Evolutionary conservation across 192 early-diverging fungal genomes (phyloP).

Genomic region (Anaeromyces robustus): DNA sequence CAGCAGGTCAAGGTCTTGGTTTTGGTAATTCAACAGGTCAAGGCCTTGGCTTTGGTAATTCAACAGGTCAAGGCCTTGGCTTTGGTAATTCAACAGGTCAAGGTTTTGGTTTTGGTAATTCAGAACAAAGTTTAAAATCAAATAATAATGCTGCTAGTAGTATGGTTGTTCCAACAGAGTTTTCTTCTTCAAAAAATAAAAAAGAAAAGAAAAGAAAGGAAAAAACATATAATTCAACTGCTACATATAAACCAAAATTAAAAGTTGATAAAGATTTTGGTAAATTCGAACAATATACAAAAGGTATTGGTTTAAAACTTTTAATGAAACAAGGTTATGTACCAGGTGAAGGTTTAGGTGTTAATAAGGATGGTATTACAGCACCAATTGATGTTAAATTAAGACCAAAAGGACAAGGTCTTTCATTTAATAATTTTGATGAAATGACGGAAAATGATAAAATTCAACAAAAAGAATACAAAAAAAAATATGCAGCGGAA

Average conservation of each 20-base stretch:
- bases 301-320: constrained; percentile 64
- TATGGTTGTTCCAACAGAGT: not conserved
- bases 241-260: not conserved
- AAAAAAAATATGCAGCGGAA: constrained; percentile 4
- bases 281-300: constrained; percentile 57
- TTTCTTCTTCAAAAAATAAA: constrained; percentile 2
- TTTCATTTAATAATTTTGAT: constrained; percentile 68
- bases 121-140: too few relatives aligned
- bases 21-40: not conserved
- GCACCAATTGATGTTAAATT: constrained; percentile 80
- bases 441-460: constrained; percentile 53
- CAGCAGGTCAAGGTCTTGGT: not conserved
- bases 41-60: not conserved
- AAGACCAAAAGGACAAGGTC: constrained; percentile 63
- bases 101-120: not conserved
- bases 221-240: not conserved
- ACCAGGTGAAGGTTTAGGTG: constrained; percentile 77
- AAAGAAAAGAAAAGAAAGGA: not conserved
- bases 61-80: constrained; percentile 2
- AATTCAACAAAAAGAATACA: constrained; percentile 17
- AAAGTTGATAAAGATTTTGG: constrained; percentile 61
- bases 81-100: constrained; percentile 1
- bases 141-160: not conserved
- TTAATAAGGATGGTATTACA: constrained; percentile 67
- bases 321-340: constrained; percentile 85